These are phyloP conservation scores for Furcasterigmium sp. DNA, from an alignment of 2,329 filamentous ascomycete genomes.

Conservation along the genomic window DNA sequence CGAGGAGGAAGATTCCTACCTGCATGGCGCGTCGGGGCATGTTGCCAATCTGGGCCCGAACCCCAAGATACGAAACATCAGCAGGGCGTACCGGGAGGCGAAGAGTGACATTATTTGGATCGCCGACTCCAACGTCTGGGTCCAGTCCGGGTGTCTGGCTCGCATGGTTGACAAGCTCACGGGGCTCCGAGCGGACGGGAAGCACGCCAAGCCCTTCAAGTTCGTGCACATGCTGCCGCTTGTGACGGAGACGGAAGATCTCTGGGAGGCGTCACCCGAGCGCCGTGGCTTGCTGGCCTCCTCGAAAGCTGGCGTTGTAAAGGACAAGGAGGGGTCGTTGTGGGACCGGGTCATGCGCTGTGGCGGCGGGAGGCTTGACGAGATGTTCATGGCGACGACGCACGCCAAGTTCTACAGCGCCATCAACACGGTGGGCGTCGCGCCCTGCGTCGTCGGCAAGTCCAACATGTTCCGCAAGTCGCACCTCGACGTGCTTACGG, in stretches of 20 bases:
- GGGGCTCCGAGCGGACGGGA: slow-evolving; percentile 53
- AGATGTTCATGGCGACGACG: slow-evolving; percentile 88
- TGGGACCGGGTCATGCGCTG: slow-evolving; percentile 26
- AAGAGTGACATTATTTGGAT: slow-evolving; percentile 89
- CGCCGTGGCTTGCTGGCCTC: slow-evolving; percentile 26
- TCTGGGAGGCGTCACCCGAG: slow-evolving; percentile 18
- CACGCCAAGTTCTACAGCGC: slow-evolving; percentile 98
- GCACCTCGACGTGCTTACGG: slow-evolving; percentile 72
- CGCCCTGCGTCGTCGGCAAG: slow-evolving; percentile 93
- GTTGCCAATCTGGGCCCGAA: slow-evolving; percentile 74
- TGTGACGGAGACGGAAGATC: slow-evolving; percentile 65
- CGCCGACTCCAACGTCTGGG: slow-evolving; percentile 95
- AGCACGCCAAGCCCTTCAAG: slow-evolving; percentile 61
- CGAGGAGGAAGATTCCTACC: slow-evolving; percentile 72
- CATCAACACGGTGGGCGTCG: slow-evolving; percentile 87
- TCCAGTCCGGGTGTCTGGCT: slow-evolving; percentile 70
- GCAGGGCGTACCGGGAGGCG: slow-evolving; percentile 83
- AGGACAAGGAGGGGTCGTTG: slow-evolving; percentile 10
- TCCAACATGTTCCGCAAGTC: slow-evolving; percentile 97
- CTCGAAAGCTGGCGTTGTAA: slow-evolving; percentile 11
- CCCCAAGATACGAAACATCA: slow-evolving; percentile 98
- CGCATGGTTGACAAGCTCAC: slow-evolving; percentile 86
- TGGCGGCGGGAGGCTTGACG: slow-evolving; percentile 81
- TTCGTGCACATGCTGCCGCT: slow-evolving; percentile 94
- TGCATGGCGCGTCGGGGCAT: slow-evolving; percentile 49